These are phyloP conservation scores for Luffa aegyptiaca DNA, from an alignment of 306 rosid genomes.

Conservation along the genomic window DNA sequence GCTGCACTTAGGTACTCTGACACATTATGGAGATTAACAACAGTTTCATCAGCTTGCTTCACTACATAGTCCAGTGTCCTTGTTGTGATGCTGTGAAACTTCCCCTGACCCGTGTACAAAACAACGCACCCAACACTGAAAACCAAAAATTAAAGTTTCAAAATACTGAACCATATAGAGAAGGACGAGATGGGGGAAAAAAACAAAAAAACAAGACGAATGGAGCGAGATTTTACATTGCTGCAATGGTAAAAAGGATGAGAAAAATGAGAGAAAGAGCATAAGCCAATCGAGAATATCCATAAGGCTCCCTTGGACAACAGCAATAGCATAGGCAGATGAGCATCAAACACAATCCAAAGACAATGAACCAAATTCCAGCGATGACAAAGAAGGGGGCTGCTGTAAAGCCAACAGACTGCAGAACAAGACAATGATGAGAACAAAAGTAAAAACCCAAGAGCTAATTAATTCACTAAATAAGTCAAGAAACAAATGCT, in stretches of 20 bases:
- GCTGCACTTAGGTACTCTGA: slow-evolving; percentile 57
- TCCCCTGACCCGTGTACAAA: slow-evolving; percentile 62
- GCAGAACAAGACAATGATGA: slow-evolving; percentile 15
- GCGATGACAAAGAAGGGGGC: slow-evolving; percentile 48
- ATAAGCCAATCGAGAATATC: slow-evolving; percentile 22
- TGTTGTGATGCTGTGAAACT: slow-evolving; percentile 45
- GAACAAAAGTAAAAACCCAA: neutral
- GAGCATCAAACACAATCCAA: slow-evolving; percentile 20
- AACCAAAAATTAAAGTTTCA: neutral
- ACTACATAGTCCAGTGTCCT: slow-evolving; percentile 50
- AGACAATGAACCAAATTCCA: slow-evolving; percentile 48
- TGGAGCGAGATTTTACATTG: slow-evolving; percentile 26
- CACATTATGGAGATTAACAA: slow-evolving; percentile 42
- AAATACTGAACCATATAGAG: neutral
- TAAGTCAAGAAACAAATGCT: neutral
- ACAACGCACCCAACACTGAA: slow-evolving; percentile 38
- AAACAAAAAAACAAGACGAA: neutral
- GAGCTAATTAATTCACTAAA: neutral
- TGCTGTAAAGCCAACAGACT: slow-evolving; percentile 62
- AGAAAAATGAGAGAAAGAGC: slow-evolving; percentile 25
- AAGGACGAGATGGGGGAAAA: neutral
- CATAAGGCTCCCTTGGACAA: slow-evolving; percentile 1
- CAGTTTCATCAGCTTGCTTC: slow-evolving; percentile 36
- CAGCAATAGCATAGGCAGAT: slow-evolving; percentile 26
- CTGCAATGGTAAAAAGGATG: slow-evolving; percentile 22